Conservation (phyloP, 1,284 basidiomycete genomes). For the Melampsora occidentalis region DNA sequence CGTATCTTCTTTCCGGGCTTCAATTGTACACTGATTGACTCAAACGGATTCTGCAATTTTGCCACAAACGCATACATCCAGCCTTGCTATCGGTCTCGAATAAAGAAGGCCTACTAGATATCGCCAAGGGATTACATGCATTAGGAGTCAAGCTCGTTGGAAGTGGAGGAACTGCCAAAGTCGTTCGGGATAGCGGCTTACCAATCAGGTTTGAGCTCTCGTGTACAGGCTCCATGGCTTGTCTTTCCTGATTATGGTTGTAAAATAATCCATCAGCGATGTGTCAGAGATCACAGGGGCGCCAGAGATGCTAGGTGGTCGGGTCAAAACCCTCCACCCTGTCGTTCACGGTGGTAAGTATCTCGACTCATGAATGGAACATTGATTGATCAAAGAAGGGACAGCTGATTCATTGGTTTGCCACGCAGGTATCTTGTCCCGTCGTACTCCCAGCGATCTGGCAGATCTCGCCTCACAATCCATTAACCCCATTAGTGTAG, state of each 20-base stretch:
- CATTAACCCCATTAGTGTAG: conserved; percentile 86
- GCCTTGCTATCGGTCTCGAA: conserved; percentile 96
- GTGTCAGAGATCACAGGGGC: conserved; percentile 97
- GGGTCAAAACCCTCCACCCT: conserved; percentile 99
- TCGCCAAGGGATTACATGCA: conserved; percentile 76
- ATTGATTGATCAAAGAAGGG: neutral
- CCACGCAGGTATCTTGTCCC: conserved; percentile 75
- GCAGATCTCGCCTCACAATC: conserved; percentile 73
- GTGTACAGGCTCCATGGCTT: conserved; percentile 6
- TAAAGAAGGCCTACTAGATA: conserved; percentile 83
- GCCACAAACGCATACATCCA: conserved; percentile 47
- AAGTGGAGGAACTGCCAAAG: conserved; percentile 95
- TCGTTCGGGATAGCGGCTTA: conserved; percentile 89
- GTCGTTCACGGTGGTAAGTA: conserved; percentile 87
- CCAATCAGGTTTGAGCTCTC: conserved; percentile 71
- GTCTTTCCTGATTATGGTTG: neutral
- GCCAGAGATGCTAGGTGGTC: conserved; percentile 98
- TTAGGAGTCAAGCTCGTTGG: conserved; percentile 85
- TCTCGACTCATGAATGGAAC: neutral
- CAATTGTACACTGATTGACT: too few species aligned
- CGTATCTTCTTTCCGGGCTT: too few species aligned
- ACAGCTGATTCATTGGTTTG: conserved; percentile 13
- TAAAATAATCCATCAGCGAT: conserved; percentile 65
- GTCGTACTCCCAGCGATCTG: conserved; percentile 79
- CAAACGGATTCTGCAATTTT: neutral